A percentile compares a stretch with the other conserved stretches of the same genome.
Evolutionary conservation across 2,329 filamentous ascomycete species (phyloP).

Genomic region (Xylariales sp.): DNA sequence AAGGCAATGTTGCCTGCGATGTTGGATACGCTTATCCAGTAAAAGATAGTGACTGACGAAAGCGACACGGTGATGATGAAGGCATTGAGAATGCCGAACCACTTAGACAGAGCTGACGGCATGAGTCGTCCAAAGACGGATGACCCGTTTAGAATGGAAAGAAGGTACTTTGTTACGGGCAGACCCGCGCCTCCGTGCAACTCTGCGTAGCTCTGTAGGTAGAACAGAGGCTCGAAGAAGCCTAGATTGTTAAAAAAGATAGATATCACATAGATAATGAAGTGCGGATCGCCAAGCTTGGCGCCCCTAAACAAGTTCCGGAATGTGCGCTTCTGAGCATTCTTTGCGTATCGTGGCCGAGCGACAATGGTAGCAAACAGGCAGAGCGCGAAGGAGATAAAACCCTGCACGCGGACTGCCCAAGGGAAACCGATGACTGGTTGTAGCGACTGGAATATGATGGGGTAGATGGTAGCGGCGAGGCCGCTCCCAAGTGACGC

Average conservation of each 20-base stretch:
- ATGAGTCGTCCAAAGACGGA: conserved; percentile 62
- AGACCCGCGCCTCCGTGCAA: conserved; percentile 27
- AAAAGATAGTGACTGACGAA: conserved; percentile 52
- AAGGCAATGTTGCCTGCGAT: conserved; percentile 55
- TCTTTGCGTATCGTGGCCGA: conserved; percentile 32
- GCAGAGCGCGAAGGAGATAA: conserved; percentile 33
- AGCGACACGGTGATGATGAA: conserved; percentile 52
- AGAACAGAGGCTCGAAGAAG: conserved; percentile 37
- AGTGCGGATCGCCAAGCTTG: conserved; percentile 30
- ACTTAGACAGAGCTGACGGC: conserved; percentile 58
- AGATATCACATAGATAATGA: conserved; percentile 33
- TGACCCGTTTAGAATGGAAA: conserved; percentile 63
- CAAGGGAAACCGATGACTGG: conserved; percentile 36
- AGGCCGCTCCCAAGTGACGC: conserved; percentile 35
- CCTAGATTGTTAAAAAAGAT: conserved; percentile 39
- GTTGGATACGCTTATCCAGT: conserved; percentile 55
- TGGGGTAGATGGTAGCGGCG: conserved; percentile 33
- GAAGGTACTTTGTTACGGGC: conserved; percentile 57
- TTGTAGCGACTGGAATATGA: conserved; percentile 36
- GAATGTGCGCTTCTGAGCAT: conserved; percentile 30
- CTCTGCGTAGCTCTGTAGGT: conserved; percentile 34
- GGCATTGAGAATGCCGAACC: conserved; percentile 56
- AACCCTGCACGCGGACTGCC: conserved; percentile 36
- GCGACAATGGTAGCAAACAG: conserved; percentile 33
- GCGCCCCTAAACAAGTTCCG: conserved; percentile 30